Conservation (phyloP, 2,329 filamentous ascomycete species). For the Penicillium crustosum region DNA sequence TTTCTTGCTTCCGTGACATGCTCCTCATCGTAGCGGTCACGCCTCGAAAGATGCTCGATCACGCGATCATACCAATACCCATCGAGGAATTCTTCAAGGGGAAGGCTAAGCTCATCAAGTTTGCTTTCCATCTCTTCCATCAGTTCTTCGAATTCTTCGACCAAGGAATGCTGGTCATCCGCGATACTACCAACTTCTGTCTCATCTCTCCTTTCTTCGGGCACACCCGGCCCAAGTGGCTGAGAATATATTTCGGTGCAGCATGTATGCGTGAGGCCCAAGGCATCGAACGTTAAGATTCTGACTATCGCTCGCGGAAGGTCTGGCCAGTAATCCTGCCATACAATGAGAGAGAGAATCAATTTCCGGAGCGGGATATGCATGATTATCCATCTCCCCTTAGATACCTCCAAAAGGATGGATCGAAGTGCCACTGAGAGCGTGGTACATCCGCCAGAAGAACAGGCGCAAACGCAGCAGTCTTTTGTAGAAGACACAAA, state of each 20-base stretch:
- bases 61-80: slow-evolving; percentile 6
- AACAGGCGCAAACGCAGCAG: slow-evolving; percentile 14
- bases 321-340: neutral
- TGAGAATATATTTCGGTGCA: neutral
- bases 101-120: neutral
- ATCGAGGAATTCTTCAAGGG: slow-evolving; percentile 12
- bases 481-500: slow-evolving; percentile 2
- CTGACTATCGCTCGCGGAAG: slow-evolving; percentile 2
- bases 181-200: neutral
- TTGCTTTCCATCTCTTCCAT: slow-evolving; percentile 1
- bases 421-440: slow-evolving; percentile 1
- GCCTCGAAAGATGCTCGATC: neutral
- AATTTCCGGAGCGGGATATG: neutral
- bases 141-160: slow-evolving; percentile 6
- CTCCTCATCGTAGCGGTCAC: slow-evolving; percentile 8
- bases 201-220: neutral
- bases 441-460: slow-evolving; percentile 7
- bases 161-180: slow-evolving; percentile 1
- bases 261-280: slow-evolving; percentile 9
- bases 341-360: neutral
- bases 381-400: too few species aligned
- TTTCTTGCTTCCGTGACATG: neutral
- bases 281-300: slow-evolving; percentile 12
- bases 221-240: too few species aligned
- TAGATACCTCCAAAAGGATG: neutral